Percentiles rank a stretch among this genome's conserved stretches.
phyloP scores from a whole-genome alignment of 306 rosid species.

The Canavalia ensiformis region DNA sequence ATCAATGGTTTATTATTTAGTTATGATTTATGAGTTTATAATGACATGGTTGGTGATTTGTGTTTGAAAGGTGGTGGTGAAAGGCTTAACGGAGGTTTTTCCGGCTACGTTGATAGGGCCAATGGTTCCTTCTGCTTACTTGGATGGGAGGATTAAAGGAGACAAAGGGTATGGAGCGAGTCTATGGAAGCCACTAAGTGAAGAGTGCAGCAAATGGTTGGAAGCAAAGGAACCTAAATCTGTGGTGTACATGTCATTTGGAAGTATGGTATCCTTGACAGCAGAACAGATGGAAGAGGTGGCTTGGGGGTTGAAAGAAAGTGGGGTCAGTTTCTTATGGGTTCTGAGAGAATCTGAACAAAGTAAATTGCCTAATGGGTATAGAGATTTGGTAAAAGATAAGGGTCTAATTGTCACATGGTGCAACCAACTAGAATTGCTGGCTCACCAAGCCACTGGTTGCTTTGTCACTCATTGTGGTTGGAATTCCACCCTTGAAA shows the following conservation, averaged over 20 bases:
- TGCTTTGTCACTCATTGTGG: conserved; percentile 77
- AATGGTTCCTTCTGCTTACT: conserved; percentile 62
- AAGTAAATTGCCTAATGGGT: conserved; percentile 52
- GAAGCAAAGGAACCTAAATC: conserved; percentile 54
- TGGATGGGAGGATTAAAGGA: conserved; percentile 59
- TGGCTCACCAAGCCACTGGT: conserved; percentile 62
- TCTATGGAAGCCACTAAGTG: conserved; percentile 58
- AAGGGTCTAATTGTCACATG: conserved; percentile 58
- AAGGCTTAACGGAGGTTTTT: conserved; percentile 40
- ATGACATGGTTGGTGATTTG: conserved; percentile 18
- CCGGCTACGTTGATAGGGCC: conserved; percentile 65
- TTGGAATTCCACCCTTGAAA: conserved; percentile 79
- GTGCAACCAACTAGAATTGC: conserved; percentile 72
- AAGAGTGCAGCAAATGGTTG: conserved; percentile 58
- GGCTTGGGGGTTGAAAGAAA: conserved; percentile 55
- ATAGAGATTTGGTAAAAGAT: conserved; percentile 43
- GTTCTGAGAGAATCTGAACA: conserved; percentile 59
- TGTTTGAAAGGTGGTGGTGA: conserved; percentile 48
- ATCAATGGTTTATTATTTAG: too few species aligned
- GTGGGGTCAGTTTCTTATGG: conserved; percentile 58
- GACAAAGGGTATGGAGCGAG: conserved; percentile 66
- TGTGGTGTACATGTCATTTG: conserved; percentile 59
- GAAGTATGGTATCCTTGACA: conserved; percentile 66
- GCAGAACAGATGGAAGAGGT: conserved; percentile 52
- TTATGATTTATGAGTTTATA: background rate